These are phyloP conservation scores for Pythium dissimile DNA, from an alignment of 352 stramenopile species.

Conservation along the genomic window DNA sequence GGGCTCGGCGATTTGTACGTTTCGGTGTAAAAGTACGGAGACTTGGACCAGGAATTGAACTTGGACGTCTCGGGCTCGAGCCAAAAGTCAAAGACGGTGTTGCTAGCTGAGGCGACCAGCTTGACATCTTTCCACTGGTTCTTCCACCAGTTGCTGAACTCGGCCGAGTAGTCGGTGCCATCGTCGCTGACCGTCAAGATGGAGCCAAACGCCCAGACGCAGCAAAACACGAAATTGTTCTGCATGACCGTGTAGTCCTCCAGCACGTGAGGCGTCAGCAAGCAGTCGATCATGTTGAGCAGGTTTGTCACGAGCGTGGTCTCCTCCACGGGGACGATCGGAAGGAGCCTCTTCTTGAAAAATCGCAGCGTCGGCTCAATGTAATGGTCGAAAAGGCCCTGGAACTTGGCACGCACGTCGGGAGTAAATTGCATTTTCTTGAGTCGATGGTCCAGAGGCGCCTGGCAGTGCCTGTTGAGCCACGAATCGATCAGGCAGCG, in stretches of 20 bases:
- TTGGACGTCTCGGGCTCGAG: constrained; percentile 89
- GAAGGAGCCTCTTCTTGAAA: constrained; percentile 91
- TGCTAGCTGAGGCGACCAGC: constrained; percentile 88
- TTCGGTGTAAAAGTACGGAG: constrained; percentile 92
- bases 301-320: constrained; percentile 92
- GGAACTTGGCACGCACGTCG: constrained; percentile 76
- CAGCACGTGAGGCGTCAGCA: constrained; percentile 80
- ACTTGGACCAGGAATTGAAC: constrained; percentile 95
- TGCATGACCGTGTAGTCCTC: constrained; percentile 79
- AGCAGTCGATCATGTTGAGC: constrained; percentile 93
- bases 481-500: constrained; percentile 92
- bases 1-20: constrained; percentile 82
- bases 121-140: constrained; percentile 96
- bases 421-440: constrained; percentile 76
- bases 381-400: constrained; percentile 91
- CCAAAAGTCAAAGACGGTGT: constrained; percentile 98
- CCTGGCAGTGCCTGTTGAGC: constrained; percentile 77
- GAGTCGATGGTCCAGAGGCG: constrained; percentile 57
- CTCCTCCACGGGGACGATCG: constrained; percentile 92
- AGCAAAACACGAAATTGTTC: constrained; percentile 95
- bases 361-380: constrained; percentile 90
- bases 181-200: constrained; percentile 92
- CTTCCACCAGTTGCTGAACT: constrained; percentile 96
- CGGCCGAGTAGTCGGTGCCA: constrained; percentile 91
- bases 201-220: constrained; percentile 94